Conservation (phyloP, 768 basidiomycete species). For the Pleurotus giganteus region DNA sequence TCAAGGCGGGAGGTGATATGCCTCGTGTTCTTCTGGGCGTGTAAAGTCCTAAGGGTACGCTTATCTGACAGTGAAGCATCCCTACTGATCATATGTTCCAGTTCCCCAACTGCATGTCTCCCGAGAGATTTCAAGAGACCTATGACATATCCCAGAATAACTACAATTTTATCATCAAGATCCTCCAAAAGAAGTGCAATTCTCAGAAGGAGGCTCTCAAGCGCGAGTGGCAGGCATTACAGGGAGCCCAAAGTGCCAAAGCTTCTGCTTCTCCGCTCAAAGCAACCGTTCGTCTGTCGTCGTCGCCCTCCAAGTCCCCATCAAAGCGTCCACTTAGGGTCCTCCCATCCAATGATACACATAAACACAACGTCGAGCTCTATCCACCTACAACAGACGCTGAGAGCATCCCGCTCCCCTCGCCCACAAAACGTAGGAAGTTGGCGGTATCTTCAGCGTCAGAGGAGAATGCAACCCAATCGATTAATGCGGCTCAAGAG, state of each 20-base stretch:
- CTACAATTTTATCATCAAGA: constrained; percentile 20
- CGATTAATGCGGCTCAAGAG: constrained; percentile 6
- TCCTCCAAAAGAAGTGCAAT: constrained; percentile 21
- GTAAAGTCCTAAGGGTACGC: constrained; percentile 35
- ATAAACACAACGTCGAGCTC: constrained; percentile 31
- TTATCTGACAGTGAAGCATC: not conserved
- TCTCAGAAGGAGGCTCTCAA: constrained; percentile 19
- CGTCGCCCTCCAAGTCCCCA: constrained; percentile 16
- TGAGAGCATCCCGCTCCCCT: constrained; percentile 28
- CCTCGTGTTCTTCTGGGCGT: constrained; percentile 48
- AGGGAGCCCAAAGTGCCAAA: constrained; percentile 16
- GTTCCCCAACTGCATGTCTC: constrained; percentile 14
- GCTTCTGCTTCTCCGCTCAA: constrained; percentile 20
- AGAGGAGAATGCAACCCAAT: constrained; percentile 12
- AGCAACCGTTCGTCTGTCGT: constrained; percentile 19
- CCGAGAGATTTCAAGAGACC: constrained; percentile 20
- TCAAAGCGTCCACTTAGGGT: constrained; percentile 18
- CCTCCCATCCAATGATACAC: constrained; percentile 36
- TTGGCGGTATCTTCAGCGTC: constrained; percentile 20
- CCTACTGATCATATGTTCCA: not conserved
- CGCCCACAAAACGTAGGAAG: constrained; percentile 43
- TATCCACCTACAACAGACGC: constrained; percentile 21
- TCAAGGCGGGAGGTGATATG: constrained; percentile 27
- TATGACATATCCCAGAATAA: constrained; percentile 21
- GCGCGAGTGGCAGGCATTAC: constrained; percentile 16